phyloP scores from a whole-genome alignment of 768 basidiomycete genomes.

The Xerocomellus chrysenteron region DNA sequence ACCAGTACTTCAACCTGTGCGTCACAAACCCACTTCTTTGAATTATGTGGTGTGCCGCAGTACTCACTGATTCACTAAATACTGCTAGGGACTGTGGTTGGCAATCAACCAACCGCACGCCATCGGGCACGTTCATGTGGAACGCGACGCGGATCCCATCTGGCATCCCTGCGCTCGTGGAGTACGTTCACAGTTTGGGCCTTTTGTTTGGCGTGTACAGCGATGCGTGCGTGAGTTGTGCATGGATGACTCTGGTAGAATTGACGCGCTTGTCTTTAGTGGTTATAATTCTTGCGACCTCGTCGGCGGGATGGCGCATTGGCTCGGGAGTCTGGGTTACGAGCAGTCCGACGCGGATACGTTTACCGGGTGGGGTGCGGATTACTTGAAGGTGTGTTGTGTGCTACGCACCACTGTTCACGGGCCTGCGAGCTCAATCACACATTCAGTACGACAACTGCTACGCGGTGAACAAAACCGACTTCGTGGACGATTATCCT shows the following conservation, averaged over 20 bases:
- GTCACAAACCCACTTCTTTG: neutral
- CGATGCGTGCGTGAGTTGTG: constrained; percentile 9
- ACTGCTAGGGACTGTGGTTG: constrained; percentile 14
- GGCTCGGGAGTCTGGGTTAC: constrained; percentile 10
- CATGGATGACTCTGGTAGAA: no score
- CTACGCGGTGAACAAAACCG: constrained; percentile 1
- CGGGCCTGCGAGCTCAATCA: neutral
- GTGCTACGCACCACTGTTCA: neutral
- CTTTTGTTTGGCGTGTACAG: constrained; percentile 10
- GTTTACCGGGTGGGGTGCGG: constrained; percentile 4
- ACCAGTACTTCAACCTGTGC: constrained; percentile 10
- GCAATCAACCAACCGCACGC: constrained; percentile 4
- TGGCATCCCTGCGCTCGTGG: constrained; percentile 11
- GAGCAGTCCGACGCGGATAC: constrained; percentile 8
- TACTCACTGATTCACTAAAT: neutral
- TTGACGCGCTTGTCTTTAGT: neutral
- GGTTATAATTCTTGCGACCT: constrained; percentile 11
- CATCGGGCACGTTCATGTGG: constrained; percentile 8
- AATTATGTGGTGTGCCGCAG: neutral
- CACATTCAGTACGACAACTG: constrained; percentile 15
- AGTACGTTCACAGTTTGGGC: constrained; percentile 9
- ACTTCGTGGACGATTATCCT: constrained; percentile 3
- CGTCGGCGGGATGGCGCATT: neutral
- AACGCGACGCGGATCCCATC: constrained; percentile 7
- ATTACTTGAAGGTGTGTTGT: constrained; percentile 14